A percentile compares a stretch with the other conserved stretches of the same genome.
Conservation (phyloP, 441 rosid genomes). For the Gossypium davidsonii region DNA sequence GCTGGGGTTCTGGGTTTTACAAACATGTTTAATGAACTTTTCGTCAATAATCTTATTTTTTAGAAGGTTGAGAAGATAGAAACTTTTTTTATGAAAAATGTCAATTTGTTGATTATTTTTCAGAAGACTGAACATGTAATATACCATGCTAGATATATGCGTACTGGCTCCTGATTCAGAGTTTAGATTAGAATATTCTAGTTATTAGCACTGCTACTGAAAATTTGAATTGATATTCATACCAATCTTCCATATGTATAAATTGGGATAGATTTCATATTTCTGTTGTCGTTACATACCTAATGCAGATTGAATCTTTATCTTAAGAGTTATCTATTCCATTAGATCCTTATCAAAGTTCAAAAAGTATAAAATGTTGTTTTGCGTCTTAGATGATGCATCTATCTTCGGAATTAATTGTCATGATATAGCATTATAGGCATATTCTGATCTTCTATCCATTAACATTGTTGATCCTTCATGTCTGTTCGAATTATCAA, state of each 20-base stretch:
- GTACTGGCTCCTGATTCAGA: background rate
- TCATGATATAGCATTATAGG: background rate
- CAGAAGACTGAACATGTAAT: slow-evolving; percentile 4
- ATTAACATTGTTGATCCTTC: background rate
- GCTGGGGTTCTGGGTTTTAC: slow-evolving; percentile 1
- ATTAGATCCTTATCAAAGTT: background rate
- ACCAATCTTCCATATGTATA: background rate
- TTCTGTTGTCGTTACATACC: background rate
- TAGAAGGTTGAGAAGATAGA: background rate
- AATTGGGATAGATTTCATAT: background rate
- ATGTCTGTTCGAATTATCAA: background rate
- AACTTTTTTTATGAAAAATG: background rate
- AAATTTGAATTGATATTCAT: background rate
- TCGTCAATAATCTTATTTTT: background rate
- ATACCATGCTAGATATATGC: background rate
- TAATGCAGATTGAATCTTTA: background rate
- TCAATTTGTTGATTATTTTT: background rate
- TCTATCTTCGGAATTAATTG: background rate
- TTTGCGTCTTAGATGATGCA: background rate
- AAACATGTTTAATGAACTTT: background rate
- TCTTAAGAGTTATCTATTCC: background rate
- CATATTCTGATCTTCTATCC: background rate
- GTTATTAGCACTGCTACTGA: background rate
- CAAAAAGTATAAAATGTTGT: background rate
- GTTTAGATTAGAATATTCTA: slow-evolving; percentile 3